Evolutionary conservation across 2,329 filamentous ascomycete genomes (phyloP), one percentile per base, ranked within the genome.

Genomic region (Diaporthe vaccinii): DNA sequence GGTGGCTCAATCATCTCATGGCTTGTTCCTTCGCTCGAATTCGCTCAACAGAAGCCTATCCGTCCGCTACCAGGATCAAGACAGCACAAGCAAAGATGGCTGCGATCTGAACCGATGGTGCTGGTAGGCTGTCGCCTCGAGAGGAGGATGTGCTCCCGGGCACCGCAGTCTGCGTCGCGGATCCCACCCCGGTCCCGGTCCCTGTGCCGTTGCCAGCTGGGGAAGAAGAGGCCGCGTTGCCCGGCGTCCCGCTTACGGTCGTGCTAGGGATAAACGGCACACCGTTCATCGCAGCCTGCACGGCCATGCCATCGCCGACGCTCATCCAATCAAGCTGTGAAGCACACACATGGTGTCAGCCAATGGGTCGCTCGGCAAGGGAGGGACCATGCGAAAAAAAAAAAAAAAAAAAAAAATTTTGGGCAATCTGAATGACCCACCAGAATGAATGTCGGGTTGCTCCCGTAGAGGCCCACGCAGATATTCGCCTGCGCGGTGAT

Each of bases 401-500:
- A 9, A 34, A 6, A 34, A 34, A 34, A 34, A 34, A 34, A 34
- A 8, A 1, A n/a, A n/a, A n/a, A n/a, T n/a, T n/a, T n/a, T n/a
- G n/a, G n/a, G 34, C 7, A 34, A 10, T 34, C 34, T 12, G 31
- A 12, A 14, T 15, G 3, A 74, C 79, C 25, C 36, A 81, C 79
- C 75, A 82, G 70, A n/a, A 82, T 82, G 28, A 85, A 82, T 65
- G 84, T 85, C 0, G 84, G 82, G 25, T 77, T 73, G n/a, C 82
- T 80, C 7, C 82, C 81, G 49, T 82, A 81, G 22, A 78, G 78
- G 17, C 72, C 68, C 14, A 76, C 75, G 76, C 84, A 86, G n/a
- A 83, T 79, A 31, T 81, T 77, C 1, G 82, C 78, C 76, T 86
- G 84, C 1, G 89, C 89, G 0, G 79, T 82, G 20, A 85, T 84